Base-by-base conservation (phyloP, 495 filamentous ascomycete species). In the Neurospora tetrasperma region DNA sequence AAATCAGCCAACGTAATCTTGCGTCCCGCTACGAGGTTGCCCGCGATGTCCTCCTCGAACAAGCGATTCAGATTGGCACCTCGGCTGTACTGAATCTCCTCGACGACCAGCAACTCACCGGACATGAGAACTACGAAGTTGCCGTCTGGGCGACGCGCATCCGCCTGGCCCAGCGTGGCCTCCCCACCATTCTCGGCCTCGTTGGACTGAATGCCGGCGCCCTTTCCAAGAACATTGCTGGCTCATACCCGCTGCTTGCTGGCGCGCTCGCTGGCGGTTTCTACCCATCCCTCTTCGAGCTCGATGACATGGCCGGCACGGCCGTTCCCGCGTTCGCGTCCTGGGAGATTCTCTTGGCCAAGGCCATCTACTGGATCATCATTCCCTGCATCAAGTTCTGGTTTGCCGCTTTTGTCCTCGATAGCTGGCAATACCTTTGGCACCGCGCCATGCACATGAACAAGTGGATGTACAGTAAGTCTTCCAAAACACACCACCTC, bases 341-440 rank as follows among this genome's bases (percentile, higher is more conserved):
- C 20, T 97, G 94, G 95, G 94, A 97, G 81, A 79, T 96, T 39
- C 71, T 87, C 48, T 80, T 89, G 40, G 95, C 92, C 11, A 88
- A 90, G 75, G 85, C 87, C 62, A 86, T 96, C 74, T 97, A 97
- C 85, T 92, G 90, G 88, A 82, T 89, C 71, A 79, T 93, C 35
- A 84, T 97, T 62, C 96, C 96, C 3, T 84, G 84, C 18, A 70
- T 93, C 59, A 94, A 97, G 80, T 88, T 97, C 76, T 81, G 87
- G 73, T 71, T 92, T 42, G 96, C 89, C 42, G 87, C 94, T 75
- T 83, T 86, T 73, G 81, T 93, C 73, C 86, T 97, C 73, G 96
- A 99, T 83, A 96, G 94, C 42, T 97, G 94, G 93, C 94, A 99
- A 77, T 99, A 99, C 84, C 97, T 97, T 83, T 86, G 91, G 79